Percentiles rank a stretch among this genome's conserved stretches.
Conservation (phyloP, 2,329 filamentous ascomycete species). For the Escovopsis weberi region DNA sequence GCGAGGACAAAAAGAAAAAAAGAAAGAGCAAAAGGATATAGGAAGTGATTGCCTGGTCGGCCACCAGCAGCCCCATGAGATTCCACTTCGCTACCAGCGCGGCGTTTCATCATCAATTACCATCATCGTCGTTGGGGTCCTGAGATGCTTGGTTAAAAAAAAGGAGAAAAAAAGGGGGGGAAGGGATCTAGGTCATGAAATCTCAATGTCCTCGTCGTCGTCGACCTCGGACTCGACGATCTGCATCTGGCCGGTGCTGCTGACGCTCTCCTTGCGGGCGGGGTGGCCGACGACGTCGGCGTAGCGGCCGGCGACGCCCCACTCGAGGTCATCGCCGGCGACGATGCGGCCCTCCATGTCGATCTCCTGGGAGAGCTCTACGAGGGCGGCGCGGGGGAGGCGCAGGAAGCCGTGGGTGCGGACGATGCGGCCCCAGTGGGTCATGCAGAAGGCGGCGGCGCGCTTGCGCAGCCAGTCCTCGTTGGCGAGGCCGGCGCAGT, state of each 20-base stretch:
- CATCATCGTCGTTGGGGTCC: no score
- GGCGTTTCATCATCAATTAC: no score
- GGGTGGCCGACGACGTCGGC: conserved; percentile 23
- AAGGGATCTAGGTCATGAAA: conserved; percentile 20
- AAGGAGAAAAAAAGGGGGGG: no score
- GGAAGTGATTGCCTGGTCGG: no score
- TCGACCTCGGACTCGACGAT: conserved; percentile 42
- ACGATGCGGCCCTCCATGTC: conserved; percentile 87
- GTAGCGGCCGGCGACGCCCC: conserved; percentile 33
- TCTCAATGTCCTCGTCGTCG: conserved; percentile 50
- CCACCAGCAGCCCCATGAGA: no score
- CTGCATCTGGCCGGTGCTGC: conserved; percentile 44
- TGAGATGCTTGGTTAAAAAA: no score
- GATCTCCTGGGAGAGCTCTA: conserved; percentile 86
- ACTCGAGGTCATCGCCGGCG: conserved; percentile 67
- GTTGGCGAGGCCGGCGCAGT: conserved; percentile 75
- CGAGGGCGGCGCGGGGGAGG: conserved; percentile 62
- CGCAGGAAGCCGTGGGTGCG: conserved; percentile 76
- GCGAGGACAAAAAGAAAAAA: no score
- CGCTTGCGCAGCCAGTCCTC: conserved; percentile 90
- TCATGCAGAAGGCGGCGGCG: conserved; percentile 76
- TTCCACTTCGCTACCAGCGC: no score
- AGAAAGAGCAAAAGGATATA: no score
- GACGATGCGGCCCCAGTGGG: conserved; percentile 89
- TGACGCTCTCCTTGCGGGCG: conserved; percentile 39